Evolutionary conservation across 139 green algal genomes (phyloP).

Genomic region (Coelastrella sp.): DNA sequence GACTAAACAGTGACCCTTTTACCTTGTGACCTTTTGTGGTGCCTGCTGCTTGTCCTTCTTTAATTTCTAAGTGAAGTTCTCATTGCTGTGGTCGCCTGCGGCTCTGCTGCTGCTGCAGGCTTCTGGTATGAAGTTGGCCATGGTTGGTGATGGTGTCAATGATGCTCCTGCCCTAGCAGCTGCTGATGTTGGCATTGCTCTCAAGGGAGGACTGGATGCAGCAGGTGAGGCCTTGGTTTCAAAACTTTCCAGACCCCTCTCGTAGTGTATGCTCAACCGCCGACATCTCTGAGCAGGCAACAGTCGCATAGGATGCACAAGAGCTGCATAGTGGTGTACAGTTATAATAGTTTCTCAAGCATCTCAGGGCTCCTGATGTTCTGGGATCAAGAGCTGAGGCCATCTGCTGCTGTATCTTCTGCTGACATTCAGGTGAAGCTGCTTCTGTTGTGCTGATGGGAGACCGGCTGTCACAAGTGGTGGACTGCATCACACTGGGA

Average conservation of each 20-base stretch:
- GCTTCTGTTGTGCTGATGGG: slow-evolving; percentile 93
- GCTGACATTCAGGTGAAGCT: slow-evolving; percentile 86
- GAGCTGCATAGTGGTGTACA: too few relatives aligned
- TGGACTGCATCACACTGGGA: slow-evolving; percentile 86
- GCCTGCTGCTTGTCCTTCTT: too few relatives aligned
- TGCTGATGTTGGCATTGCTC: slow-evolving; percentile 71
- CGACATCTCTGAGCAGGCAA: too few relatives aligned
- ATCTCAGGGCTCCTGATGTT: too few relatives aligned
- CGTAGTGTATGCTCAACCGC: too few relatives aligned
- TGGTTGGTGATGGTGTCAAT: slow-evolving; percentile 98
- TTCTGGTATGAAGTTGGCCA: slow-evolving; percentile 78
- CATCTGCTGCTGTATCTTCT: slow-evolving; percentile 67
- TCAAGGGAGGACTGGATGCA: slow-evolving; percentile 76
- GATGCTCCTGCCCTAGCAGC: slow-evolving; percentile 88
- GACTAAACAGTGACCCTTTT: too few relatives aligned
- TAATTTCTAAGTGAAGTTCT: too few relatives aligned
- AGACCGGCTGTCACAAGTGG: slow-evolving; percentile 82
- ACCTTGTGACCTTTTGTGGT: too few relatives aligned
- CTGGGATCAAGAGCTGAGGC: too few relatives aligned
- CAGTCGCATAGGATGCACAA: too few relatives aligned
- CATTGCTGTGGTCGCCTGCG: not conserved
- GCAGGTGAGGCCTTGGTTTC: slow-evolving; percentile 50
- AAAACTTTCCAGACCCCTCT: not conserved
- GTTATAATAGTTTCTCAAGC: too few relatives aligned
- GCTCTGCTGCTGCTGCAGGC: slow-evolving; percentile 28